phyloP scores from a whole-genome alignment of 352 stramenopile genomes.

The Pythium phragmiticola region DNA sequence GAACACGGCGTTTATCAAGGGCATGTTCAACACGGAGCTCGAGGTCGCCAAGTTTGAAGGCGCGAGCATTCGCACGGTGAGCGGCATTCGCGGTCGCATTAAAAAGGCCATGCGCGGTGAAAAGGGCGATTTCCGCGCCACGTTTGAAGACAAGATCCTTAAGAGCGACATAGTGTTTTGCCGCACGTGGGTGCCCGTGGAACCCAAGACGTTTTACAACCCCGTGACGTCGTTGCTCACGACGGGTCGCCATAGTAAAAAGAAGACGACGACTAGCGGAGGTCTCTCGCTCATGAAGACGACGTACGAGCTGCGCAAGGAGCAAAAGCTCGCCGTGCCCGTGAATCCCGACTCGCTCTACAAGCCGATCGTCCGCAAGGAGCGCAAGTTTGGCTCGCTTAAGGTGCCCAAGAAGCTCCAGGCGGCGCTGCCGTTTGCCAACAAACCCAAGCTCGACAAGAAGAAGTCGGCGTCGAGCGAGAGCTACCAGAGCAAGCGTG shows the following conservation, averaged over 20 bases:
- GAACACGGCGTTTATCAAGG: slow-evolving; percentile 99
- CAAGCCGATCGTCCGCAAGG: slow-evolving; percentile 96
- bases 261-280: slow-evolving; percentile 38
- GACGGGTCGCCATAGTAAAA: slow-evolving; percentile 40
- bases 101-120: slow-evolving; percentile 95
- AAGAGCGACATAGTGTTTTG: slow-evolving; percentile 99
- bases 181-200: slow-evolving; percentile 98
- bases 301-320: slow-evolving; percentile 93
- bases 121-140: slow-evolving; percentile 97
- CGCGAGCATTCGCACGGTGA: slow-evolving; percentile 97
- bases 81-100: slow-evolving; percentile 96
- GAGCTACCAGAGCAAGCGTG: slow-evolving; percentile 87
- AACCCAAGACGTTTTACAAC: slow-evolving; percentile 99
- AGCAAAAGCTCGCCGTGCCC: slow-evolving; percentile 93
- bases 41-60: slow-evolving; percentile 98
- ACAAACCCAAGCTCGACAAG: slow-evolving; percentile 95
- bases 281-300: slow-evolving; percentile 91
- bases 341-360: slow-evolving; percentile 98
- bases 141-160: slow-evolving; percentile 99
- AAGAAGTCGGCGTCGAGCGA: slow-evolving; percentile 82
- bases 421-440: slow-evolving; percentile 94
- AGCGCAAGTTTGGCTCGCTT: slow-evolving; percentile 92
- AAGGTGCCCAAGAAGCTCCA: slow-evolving; percentile 98
- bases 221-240: slow-evolving; percentile 90
- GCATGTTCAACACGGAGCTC: slow-evolving; percentile 96